Conservation (phyloP, 225 moss, liverwort and hornwort species). For the Bryoerythrophyllum caledonicum region DNA sequence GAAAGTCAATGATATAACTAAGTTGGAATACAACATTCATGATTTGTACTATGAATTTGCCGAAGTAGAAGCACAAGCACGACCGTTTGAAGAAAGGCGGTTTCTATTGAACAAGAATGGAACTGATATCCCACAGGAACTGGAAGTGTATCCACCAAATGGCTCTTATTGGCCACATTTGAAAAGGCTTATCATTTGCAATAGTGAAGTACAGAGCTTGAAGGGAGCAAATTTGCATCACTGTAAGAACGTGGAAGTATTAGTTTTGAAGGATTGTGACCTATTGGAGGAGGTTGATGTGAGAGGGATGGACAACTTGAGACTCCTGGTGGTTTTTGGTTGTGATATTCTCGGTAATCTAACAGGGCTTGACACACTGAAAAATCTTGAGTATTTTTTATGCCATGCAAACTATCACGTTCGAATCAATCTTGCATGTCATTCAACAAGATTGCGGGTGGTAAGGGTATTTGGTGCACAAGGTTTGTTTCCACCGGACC, state of each 20-base stretch:
- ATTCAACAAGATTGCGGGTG: background rate
- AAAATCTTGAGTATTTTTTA: background rate
- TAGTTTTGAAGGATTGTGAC: accelerated
- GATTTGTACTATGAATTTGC: background rate
- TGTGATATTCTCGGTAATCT: background rate
- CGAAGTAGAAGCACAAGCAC: background rate
- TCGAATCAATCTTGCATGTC: too few species aligned
- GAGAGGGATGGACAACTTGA: background rate
- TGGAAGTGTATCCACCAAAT: background rate
- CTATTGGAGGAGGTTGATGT: background rate
- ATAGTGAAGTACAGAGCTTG: background rate
- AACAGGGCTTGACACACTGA: background rate
- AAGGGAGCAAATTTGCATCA: background rate
- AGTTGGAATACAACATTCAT: background rate
- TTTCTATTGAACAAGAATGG: background rate
- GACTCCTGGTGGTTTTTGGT: background rate
- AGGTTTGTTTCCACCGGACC: background rate
- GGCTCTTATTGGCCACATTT: background rate
- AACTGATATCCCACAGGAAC: background rate
- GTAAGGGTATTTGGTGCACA: background rate
- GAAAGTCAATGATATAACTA: background rate
- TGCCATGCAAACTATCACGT: too few species aligned
- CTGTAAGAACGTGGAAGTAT: background rate
- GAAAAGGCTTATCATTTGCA: background rate
- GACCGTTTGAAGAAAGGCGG: background rate